These are phyloP conservation scores for Lithospermum erythrorhizon DNA, from an alignment of 257 asterid species.

Conservation along the genomic window DNA sequence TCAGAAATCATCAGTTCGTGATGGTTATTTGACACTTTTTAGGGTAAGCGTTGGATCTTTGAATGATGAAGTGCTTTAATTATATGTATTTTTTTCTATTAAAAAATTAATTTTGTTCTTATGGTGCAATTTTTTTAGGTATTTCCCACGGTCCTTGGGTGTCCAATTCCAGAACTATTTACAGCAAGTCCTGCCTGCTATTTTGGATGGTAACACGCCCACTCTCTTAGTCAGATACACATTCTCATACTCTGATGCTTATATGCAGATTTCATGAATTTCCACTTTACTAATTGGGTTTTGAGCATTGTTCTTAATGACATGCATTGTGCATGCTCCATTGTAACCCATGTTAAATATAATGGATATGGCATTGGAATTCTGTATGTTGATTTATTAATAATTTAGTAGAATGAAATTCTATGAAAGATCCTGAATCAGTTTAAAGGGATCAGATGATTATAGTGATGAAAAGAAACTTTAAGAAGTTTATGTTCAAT, in stretches of 20 bases:
- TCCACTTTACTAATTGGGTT: neutral
- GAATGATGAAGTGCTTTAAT: neutral
- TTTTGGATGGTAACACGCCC: constrained; percentile 58
- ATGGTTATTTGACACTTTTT: constrained; percentile 84
- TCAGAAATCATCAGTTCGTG: constrained; percentile 89
- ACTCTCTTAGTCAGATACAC: neutral
- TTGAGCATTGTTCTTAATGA: neutral
- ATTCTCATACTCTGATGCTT: neutral
- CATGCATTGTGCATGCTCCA: neutral
- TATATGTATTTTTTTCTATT: neutral
- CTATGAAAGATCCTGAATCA: neutral
- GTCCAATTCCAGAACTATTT: constrained; percentile 93
- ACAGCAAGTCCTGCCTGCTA: constrained; percentile 94
- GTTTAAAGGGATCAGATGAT: no score
- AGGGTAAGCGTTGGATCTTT: constrained; percentile 34
- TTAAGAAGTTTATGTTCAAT: no score
- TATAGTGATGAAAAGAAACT: neutral
- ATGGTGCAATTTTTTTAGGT: constrained; percentile 39
- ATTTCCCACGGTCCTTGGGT: constrained; percentile 90
- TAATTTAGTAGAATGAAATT: neutral
- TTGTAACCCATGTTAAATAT: neutral
- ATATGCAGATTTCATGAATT: no score
- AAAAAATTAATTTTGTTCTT: neutral
- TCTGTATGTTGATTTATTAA: neutral
- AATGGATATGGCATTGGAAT: neutral